phyloP scores from a whole-genome alignment of 2,329 filamentous ascomycete species.

The Blumeriella jaapii region DNA sequence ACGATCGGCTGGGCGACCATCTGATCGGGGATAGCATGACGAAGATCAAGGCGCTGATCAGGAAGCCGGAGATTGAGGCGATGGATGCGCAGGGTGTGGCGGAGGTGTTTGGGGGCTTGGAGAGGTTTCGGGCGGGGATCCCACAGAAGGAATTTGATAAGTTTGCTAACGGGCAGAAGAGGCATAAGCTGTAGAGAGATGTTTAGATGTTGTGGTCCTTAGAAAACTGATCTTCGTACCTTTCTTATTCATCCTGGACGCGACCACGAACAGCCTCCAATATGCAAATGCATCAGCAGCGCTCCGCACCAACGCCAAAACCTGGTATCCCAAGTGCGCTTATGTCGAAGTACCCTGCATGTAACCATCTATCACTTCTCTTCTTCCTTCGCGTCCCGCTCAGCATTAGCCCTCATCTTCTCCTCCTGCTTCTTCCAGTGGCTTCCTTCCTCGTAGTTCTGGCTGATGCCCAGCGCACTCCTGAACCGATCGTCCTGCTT shows the following conservation, averaged over 20 bases:
- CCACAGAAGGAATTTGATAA: constrained; percentile 85
- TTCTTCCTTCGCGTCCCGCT: constrained; percentile 25
- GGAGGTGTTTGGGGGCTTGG: constrained; percentile 78
- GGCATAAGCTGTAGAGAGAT: constrained; percentile 75
- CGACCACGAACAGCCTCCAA: too few relatives aligned
- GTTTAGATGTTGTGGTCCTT: too few relatives aligned
- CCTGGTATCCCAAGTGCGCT: not conserved
- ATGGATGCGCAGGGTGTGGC: constrained; percentile 67
- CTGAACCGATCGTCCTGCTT: constrained; percentile 84
- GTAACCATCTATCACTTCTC: constrained; percentile 7
- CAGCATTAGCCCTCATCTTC: constrained; percentile 37
- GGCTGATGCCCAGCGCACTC: constrained; percentile 75
- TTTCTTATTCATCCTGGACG: too few relatives aligned
- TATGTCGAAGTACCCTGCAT: too few relatives aligned
- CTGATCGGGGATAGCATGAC: constrained; percentile 68
- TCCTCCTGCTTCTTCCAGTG: constrained; percentile 83
- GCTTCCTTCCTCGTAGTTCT: constrained; percentile 73
- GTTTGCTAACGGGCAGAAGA: constrained; percentile 79
- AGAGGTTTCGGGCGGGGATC: constrained; percentile 52
- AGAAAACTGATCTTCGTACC: constrained; percentile 7
- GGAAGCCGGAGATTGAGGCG: constrained; percentile 57
- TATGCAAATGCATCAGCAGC: too few relatives aligned
- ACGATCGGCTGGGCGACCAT: constrained; percentile 70
- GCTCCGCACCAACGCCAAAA: not conserved
- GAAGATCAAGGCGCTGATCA: constrained; percentile 75